phyloP scores from a whole-genome alignment of 139 green algal genomes.

The Coccomyxa sp. region DNA sequence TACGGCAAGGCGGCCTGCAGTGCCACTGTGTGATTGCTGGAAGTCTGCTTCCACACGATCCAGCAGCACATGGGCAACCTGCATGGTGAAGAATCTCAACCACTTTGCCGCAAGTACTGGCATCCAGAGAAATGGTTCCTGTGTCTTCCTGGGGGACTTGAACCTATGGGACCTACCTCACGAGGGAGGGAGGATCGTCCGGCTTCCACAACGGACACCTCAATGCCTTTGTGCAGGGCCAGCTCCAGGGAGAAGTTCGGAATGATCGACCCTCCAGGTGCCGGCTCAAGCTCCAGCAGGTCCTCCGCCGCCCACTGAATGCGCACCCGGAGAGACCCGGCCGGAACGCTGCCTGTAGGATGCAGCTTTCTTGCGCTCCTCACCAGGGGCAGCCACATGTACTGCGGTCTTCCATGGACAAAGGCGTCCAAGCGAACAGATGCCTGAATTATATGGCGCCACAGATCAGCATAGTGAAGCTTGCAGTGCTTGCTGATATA shows the following conservation, averaged over 20 bases:
- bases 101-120: not conserved
- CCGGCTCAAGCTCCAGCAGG: not conserved
- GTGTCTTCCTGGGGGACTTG: too few relatives aligned
- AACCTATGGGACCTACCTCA: constrained; percentile 11
- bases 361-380: not conserved
- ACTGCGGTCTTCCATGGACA: too few relatives aligned
- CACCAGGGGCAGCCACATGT: not conserved
- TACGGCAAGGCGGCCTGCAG: constrained; percentile 32
- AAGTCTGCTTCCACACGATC: constrained; percentile 28
- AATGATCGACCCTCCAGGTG: too few relatives aligned
- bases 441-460: too few relatives aligned
- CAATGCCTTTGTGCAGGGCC: constrained; percentile 29
- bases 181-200: constrained; percentile 18
- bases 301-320: not conserved
- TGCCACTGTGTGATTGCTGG: constrained; percentile 6
- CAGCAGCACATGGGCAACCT: constrained; percentile 34
- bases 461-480: not conserved
- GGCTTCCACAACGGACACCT: constrained; percentile 33
- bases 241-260: constrained; percentile 19
- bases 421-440: too few relatives aligned
- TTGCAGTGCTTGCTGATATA: constrained; percentile 9
- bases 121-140: too few relatives aligned
- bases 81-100: not conserved
- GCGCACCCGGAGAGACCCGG: too few relatives aligned
- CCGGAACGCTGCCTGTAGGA: too few relatives aligned